A percentile compares a stretch with the other conserved stretches of the same genome.
These are phyloP conservation scores for Neofusicoccum cordaticola DNA, from an alignment of 2,329 filamentous ascomycete genomes.

Conservation along the genomic window DNA sequence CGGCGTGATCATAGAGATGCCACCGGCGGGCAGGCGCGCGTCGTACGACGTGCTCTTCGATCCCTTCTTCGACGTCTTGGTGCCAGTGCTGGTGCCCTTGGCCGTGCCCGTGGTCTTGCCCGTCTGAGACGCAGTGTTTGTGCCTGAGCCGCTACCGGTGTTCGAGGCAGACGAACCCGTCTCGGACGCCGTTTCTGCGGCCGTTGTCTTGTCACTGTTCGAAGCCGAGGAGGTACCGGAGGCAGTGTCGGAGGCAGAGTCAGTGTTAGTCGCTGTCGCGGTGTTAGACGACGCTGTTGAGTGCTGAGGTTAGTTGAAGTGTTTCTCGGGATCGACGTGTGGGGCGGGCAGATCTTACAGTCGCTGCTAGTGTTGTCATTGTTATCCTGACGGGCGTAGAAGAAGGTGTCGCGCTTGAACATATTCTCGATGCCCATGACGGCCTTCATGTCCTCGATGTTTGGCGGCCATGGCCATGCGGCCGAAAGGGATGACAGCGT, in stretches of 20 bases:
- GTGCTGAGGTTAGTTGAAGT: neutral
- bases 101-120: conserved; percentile 7
- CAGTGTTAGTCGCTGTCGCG: neutral
- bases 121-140: neutral
- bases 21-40: conserved; percentile 55
- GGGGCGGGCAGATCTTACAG: neutral
- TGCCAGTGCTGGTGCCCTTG: neutral
- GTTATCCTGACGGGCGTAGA: conserved; percentile 1
- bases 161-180: neutral
- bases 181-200: conserved; percentile 2
- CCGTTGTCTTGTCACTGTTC: neutral
- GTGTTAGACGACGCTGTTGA: neutral
- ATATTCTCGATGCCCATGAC: conserved; percentile 14
- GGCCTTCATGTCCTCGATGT: conserved; percentile 11
- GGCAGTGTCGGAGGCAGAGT: neutral
- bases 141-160: neutral
- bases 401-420: conserved; percentile 5
- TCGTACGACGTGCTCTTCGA: conserved; percentile 42
- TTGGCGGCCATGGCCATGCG: conserved; percentile 27
- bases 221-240: neutral
- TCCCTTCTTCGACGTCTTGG: conserved; percentile 12
- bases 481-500: conserved; percentile 36
- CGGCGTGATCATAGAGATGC: conserved; percentile 62
- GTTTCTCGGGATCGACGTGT: neutral
- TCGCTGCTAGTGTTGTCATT: neutral